These are phyloP conservation scores for Areca catechu DNA, from an alignment of 176 grass and related monocot species.

Conservation along the genomic window DNA sequence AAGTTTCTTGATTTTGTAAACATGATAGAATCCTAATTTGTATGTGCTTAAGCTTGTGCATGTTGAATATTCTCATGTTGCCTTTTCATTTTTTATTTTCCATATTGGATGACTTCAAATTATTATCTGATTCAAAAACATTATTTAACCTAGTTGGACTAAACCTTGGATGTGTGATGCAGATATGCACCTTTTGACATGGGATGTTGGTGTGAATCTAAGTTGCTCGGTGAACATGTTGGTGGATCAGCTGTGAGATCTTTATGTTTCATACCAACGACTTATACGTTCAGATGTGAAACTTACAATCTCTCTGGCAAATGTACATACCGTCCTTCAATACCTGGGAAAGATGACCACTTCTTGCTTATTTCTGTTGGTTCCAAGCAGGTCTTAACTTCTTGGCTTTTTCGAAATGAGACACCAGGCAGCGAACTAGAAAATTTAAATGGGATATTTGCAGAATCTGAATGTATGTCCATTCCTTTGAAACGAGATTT, in stretches of 20 bases:
- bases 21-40: too few species aligned
- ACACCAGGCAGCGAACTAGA: conserved; percentile 3
- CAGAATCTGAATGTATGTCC: conserved; percentile 19
- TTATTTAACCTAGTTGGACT: background rate
- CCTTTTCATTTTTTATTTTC: too few species aligned
- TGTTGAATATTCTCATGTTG: too few species aligned
- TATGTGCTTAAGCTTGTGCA: too few species aligned
- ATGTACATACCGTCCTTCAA: conserved; percentile 14
- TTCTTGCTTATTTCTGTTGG: conserved; percentile 84
- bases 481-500: conserved; percentile 16
- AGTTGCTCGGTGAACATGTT: conserved; percentile 88
- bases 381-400: conserved; percentile 88
- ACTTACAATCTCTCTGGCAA: background rate
- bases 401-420: conserved; percentile 66
- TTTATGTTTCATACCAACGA: conserved; percentile 59
- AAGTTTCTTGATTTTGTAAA: background rate
- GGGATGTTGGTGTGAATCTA: conserved; percentile 68
- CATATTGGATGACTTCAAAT: too few species aligned
- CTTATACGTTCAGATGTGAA: conserved; percentile 33
- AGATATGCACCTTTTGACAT: conserved; percentile 43
- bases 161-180: conserved; percentile 7
- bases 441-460: conserved; percentile 11
- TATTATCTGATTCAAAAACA: too few species aligned
- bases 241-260: conserved; percentile 92
- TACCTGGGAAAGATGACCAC: conserved; percentile 23